Base-by-base conservation (phyloP, 1,284 basidiomycete genomes). In the Ustilago cynodontis region DNA sequence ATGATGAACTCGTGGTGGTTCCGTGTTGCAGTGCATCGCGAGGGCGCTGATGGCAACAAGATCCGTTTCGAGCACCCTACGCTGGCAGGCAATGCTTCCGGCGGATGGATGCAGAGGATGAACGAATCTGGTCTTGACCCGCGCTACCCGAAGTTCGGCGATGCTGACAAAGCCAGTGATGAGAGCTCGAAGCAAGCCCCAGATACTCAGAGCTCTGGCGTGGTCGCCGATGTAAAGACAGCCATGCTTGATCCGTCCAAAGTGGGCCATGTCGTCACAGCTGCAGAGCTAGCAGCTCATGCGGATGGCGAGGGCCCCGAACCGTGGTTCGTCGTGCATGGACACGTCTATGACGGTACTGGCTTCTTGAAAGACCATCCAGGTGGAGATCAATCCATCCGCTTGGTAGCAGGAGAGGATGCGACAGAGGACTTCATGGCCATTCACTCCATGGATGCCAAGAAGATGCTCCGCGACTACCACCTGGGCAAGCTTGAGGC, bases 1-100 rank as follows among this genome's bases (percentile, higher is more conserved):
- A 91, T 91, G 90, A 89, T 91, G 89, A 91, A 91, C 67, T 80
- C 78, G 33, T 83, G 82, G 80, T 91, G 90, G 90, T 91, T 91
- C 85, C 86, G 90, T 43, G 89, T 91, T 53, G 89, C 88, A 1
- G 87, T 91, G 24, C 87, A 88, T 76, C 82, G 85, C 1, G 83
- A 87, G 24, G 47, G 47, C 18, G 24, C 47, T 14, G 14, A 49
- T 0, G 86, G 53, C n/a, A 82, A 75, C 65, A 56, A 67, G 52
- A 78, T 91, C 14, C 85, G 83, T 3, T 91, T 91, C 79, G 90
- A 91, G 81, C 91, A 92, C 77, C 91, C 91, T 1, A 90, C 91
- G 1, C 83, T 89, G 61, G 89, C 88, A 0, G 90, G 90, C 3
- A 86, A 84, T 13, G 85, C 86, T 26, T 72, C 88, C n/a, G 89